phyloP scores from a whole-genome alignment of 2,329 filamentous ascomycete species.

The Penicillium corylophilum region DNA sequence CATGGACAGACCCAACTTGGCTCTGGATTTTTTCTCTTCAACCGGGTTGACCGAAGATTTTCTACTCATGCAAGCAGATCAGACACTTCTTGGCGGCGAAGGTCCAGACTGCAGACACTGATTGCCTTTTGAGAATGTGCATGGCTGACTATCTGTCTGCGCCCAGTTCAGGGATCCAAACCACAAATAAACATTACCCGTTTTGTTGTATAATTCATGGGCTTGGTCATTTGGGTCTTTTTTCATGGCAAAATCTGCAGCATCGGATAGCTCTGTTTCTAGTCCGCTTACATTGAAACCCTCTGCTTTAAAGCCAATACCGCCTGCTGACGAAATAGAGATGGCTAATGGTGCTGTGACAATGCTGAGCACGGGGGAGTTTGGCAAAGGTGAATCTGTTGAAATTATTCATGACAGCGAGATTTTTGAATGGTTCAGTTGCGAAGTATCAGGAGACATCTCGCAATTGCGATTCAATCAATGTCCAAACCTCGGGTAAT shows the following conservation, averaged over 20 bases:
- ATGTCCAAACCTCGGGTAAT: neutral
- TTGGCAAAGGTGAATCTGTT: neutral
- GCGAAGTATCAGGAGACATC: too few relatives aligned
- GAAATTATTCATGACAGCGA: neutral
- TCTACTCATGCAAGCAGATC: slow-evolving; percentile 27
- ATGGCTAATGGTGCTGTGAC: slow-evolving; percentile 57
- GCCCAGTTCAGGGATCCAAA: slow-evolving; percentile 43
- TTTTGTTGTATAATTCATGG: slow-evolving; percentile 6
- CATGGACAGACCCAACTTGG: slow-evolving; percentile 52
- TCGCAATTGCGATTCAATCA: too few relatives aligned
- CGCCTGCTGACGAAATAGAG: slow-evolving; percentile 57
- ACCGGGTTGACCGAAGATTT: slow-evolving; percentile 34
- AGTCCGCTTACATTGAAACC: slow-evolving; percentile 49
- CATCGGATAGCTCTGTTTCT: slow-evolving; percentile 30
- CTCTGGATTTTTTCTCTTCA: slow-evolving; percentile 58
- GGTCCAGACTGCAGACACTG: slow-evolving; percentile 42
- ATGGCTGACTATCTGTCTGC: slow-evolving; percentile 30
- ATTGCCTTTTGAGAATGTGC: slow-evolving; percentile 30
- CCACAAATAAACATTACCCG: slow-evolving; percentile 36
- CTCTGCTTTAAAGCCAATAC: slow-evolving; percentile 57
- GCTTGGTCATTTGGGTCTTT: neutral
- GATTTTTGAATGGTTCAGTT: neutral
- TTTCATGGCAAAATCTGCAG: slow-evolving; percentile 10
- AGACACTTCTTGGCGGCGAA: slow-evolving; percentile 32
- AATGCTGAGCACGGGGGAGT: slow-evolving; percentile 68